phyloP scores from a whole-genome alignment of 169 alveolate species.

The Besnoitia besnoiti region DNA sequence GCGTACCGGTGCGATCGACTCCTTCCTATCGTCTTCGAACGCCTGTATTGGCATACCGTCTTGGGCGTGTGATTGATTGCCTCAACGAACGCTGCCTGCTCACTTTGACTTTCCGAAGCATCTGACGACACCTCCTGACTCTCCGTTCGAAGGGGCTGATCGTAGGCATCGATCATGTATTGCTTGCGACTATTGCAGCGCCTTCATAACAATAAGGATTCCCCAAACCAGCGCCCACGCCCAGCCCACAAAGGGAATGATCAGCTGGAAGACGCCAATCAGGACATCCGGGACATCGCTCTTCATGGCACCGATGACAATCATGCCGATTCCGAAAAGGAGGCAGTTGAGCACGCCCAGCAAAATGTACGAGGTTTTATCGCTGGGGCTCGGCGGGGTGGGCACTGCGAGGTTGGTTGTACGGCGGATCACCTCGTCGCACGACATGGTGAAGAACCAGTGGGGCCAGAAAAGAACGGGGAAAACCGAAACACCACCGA shows the following conservation, averaged over 20 bases:
- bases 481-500: neutral
- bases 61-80: too few species aligned
- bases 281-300: neutral
- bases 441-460: slow-evolving; percentile 3
- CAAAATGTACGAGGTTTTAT: slow-evolving; percentile 1
- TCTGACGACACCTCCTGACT: too few species aligned
- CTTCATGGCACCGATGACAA: slow-evolving; percentile 1
- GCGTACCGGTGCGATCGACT: too few species aligned
- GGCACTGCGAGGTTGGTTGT: slow-evolving; percentile 36
- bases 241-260: slow-evolving; percentile 45
- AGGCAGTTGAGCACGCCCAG: slow-evolving; percentile 37
- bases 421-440: slow-evolving; percentile 41
- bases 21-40: too few species aligned
- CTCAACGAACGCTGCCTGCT: too few species aligned
- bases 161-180: too few species aligned
- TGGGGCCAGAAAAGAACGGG: neutral
- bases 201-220: slow-evolving; percentile 10
- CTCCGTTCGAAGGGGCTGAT: too few species aligned
- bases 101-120: too few species aligned
- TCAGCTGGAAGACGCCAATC: slow-evolving; percentile 33
- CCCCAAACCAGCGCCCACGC: slow-evolving; percentile 35
- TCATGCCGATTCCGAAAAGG: slow-evolving; percentile 41
- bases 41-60: too few species aligned
- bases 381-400: slow-evolving; percentile 20
- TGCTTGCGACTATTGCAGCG: neutral